Evolutionary conservation across 345 rosid species (phyloP).

Genomic region (Punica granatum): DNA sequence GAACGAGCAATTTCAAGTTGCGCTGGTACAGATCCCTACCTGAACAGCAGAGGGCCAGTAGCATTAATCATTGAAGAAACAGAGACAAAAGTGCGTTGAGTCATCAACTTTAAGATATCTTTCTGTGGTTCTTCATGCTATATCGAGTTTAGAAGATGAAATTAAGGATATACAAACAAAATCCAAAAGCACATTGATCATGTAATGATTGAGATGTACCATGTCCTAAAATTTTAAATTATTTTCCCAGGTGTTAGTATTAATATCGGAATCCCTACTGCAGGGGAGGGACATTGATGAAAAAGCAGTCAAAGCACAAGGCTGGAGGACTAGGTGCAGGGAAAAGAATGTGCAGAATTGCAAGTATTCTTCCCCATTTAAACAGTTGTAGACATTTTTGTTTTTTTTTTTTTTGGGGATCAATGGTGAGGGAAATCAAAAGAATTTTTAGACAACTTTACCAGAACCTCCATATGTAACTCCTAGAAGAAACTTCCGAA

Average conservation of each 20-base stretch:
- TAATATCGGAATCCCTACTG: no score
- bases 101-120: not conserved
- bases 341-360: not conserved
- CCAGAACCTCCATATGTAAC: no score
- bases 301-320: not conserved
- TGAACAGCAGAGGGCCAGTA: constrained; percentile 17
- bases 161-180: not conserved
- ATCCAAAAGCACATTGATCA: not conserved
- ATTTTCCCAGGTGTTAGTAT: no score
- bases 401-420: no score
- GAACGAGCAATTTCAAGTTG: constrained; percentile 76
- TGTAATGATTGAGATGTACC: not conserved
- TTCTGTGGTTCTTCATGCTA: not conserved
- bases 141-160: not conserved
- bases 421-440: no score
- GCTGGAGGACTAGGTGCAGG: not conserved
- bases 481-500: no score
- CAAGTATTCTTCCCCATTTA: constrained; percentile 7
- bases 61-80: no score
- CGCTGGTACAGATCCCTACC: constrained; percentile 69
- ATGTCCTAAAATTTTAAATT: not conserved
- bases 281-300: no score
- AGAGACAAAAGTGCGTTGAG: not conserved
- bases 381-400: no score
- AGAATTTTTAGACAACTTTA: no score